These are phyloP conservation scores for Kwoniella europaea DNA, from an alignment of 768 basidiomycete species.

Conservation along the genomic window DNA sequence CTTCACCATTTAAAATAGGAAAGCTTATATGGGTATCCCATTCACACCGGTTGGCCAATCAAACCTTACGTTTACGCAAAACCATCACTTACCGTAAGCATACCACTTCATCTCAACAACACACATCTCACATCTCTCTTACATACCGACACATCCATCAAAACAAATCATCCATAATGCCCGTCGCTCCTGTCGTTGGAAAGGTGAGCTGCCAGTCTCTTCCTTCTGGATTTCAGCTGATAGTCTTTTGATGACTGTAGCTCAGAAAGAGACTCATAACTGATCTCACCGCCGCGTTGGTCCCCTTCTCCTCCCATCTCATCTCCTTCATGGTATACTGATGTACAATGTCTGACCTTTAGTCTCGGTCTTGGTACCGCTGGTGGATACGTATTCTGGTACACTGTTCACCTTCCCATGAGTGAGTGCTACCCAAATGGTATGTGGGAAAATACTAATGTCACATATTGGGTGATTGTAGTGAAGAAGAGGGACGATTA, in stretches of 20 bases:
- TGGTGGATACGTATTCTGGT: conserved; percentile 34
- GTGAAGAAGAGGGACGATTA: conserved; percentile 34
- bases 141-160: background rate
- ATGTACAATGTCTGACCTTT: background rate
- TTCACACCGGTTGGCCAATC: conserved; percentile 12
- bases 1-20: background rate
- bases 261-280: conserved; percentile 35
- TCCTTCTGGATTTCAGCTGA: background rate
- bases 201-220: conserved; percentile 21
- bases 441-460: conserved; percentile 1
- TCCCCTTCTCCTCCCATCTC: background rate
- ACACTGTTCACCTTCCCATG: conserved; percentile 34
- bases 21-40: background rate
- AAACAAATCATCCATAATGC: conserved; percentile 19
- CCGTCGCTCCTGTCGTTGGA: conserved; percentile 34
- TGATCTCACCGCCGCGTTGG: conserved; percentile 28
- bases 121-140: conserved; percentile 1
- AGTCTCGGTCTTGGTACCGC: conserved; percentile 32
- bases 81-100: background rate
- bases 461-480: background rate
- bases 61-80: conserved; percentile 24
- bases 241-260: background rate
- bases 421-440: conserved; percentile 11
- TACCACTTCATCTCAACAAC: background rate
- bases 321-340: background rate